These are phyloP conservation scores for Aristolochia contorta DNA, from an alignment of 164 flowering plant species.

Conservation along the genomic window DNA sequence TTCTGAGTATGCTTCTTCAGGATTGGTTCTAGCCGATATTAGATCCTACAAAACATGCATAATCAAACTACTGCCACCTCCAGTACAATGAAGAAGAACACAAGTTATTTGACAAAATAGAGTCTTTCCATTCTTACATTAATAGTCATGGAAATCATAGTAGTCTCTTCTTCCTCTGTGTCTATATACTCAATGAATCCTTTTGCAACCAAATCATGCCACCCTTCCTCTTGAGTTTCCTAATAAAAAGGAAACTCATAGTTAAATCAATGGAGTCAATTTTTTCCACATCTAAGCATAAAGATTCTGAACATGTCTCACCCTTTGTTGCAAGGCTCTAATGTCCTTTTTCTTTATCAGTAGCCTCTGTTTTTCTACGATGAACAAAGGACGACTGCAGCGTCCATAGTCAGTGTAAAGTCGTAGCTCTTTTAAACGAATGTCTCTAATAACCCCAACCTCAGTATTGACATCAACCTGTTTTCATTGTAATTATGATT, in stretches of 20 bases:
- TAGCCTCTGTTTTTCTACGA: constrained; percentile 85
- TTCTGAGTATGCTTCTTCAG: constrained; percentile 78
- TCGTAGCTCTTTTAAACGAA: constrained; percentile 76
- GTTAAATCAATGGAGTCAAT: too few relatives aligned
- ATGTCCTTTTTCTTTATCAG: constrained; percentile 87
- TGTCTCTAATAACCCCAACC: constrained; percentile 95
- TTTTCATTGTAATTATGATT: too few relatives aligned
- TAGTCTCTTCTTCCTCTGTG: constrained; percentile 97
- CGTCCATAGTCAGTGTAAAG: constrained; percentile 98
- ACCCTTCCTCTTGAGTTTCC: constrained; percentile 82
- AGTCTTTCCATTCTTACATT: constrained; percentile 67
- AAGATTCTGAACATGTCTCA: constrained; percentile 24
- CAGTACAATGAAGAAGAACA: too few relatives aligned
- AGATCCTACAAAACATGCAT: constrained; percentile 97
- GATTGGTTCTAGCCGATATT: constrained; percentile 52
- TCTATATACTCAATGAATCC: constrained; percentile 92
- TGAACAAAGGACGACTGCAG: constrained; percentile 96
- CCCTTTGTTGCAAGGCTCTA: constrained; percentile 73
- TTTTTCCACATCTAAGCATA: too few relatives aligned
- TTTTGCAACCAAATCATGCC: constrained; percentile 91
- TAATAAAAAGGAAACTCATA: too few relatives aligned
- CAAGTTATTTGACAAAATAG: too few relatives aligned
- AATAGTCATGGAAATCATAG: constrained; percentile 98
- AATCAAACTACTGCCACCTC: too few relatives aligned
- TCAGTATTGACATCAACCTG: constrained; percentile 98